Evolutionary conservation across 1,284 basidiomycete species (phyloP), one percentile per base, ranked within the genome.

Genomic region (Peniophora sp.): DNA sequence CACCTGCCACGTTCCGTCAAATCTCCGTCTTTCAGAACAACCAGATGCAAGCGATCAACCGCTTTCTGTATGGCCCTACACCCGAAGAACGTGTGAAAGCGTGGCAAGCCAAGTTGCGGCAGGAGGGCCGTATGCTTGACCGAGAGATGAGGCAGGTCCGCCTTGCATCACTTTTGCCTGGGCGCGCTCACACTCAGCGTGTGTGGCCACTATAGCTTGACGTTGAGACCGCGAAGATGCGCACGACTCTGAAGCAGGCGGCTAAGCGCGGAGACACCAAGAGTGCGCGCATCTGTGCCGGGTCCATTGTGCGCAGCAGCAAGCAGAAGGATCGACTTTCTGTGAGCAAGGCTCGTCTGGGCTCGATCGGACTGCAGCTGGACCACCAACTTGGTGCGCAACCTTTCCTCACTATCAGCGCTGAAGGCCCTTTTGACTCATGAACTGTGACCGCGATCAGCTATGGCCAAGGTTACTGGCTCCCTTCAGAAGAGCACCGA

Each of bases 401-500:
- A 50, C 45, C 35, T 44, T 12, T 32, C 22, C 44, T 2, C 20
- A 20, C 22, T 10, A 9, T 24, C 42, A 9, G 6, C 27, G 27
- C 12, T 32, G 27, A 32, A 32, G 27, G 27, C 6, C 27, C 5
- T 5, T 35, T 53, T 49, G 17, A 11, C 12, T 36, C 47, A 39
- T 12, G 11, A 12, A 32, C 22, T 20, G 36, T 32, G 5, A 5
- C 12, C 5, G 5, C 27, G 27, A 12, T 32, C 52, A 98, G 97
- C 97, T 0, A 93, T 98, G 88, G 73, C 88, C 60, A 99, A 99
- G 71, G 92, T 99, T 39, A 98, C 97, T 2, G 97, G 97, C 8
- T 84, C 92, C 20, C 75, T 99, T 59, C 94, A 97, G 70, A 98
- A 95, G 69, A 96, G 92, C 10, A 95, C 96, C 1, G 96, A 99